Percentiles rank a stretch among this genome's conserved stretches.
Conservation (phyloP, 257 asterid species). For the Voacanga thouarsii region DNA sequence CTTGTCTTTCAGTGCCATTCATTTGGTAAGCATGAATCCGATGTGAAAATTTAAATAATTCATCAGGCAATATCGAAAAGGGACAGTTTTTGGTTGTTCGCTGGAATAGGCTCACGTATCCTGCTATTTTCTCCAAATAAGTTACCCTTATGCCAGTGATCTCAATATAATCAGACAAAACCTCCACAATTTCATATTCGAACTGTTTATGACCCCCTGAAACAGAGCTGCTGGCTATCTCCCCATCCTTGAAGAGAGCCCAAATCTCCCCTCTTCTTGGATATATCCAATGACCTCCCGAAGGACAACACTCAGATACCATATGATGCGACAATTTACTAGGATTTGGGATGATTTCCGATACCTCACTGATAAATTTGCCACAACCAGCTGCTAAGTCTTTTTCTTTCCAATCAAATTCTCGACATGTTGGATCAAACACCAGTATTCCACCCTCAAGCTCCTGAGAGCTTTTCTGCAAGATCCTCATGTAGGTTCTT, state of each 20-base stretch:
- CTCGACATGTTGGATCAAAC: conserved; percentile 35
- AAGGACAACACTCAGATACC: conserved; percentile 8
- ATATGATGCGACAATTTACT: conserved; percentile 50
- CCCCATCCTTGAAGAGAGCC: neutral
- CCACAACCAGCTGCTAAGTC: conserved; percentile 59
- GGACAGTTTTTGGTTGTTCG: conserved; percentile 2
- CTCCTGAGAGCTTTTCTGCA: conserved; percentile 17
- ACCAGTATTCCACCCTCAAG: conserved; percentile 18
- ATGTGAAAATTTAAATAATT: conserved; percentile 52
- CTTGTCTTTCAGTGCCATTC: conserved; percentile 47
- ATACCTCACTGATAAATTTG: conserved; percentile 34
- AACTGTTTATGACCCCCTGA: neutral
- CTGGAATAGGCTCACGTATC: neutral
- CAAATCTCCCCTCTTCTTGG: neutral
- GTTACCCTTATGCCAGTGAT: neutral
- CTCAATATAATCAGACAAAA: neutral
- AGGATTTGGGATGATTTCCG: conserved; percentile 16
- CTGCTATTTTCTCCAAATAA: neutral
- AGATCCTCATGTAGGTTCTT: conserved; percentile 52
- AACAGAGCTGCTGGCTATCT: neutral
- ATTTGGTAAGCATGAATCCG: conserved; percentile 37
- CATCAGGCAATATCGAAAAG: conserved; percentile 26
- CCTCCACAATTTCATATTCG: neutral
- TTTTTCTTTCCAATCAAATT: conserved; percentile 28
- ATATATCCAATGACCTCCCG: conserved; percentile 17